Evolutionary conservation across 331 rosid species (phyloP), one percentile per base, ranked within the genome.

Genomic region (Phaseolus coccineus): DNA sequence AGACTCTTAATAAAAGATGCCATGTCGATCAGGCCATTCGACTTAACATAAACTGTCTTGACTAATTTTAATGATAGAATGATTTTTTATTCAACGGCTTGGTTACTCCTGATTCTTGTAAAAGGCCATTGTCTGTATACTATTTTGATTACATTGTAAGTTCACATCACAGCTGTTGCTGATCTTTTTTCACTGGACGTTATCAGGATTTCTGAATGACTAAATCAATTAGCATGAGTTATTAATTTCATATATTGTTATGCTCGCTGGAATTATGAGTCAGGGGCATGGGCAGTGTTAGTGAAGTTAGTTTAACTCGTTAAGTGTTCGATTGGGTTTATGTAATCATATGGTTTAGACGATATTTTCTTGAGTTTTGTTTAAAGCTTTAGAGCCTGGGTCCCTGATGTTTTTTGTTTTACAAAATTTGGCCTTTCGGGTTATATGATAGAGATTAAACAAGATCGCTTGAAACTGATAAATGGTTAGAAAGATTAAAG

Each of bases 51-150:
- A 22, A 71, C 19, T 68, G 25, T 30, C 6, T 40, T 55, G 55
- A 56, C 24, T 11, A 31, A 44, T 28, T 57, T 70, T 13, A 48
- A 69, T 55, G 48, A 55, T 56, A 40, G 37, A 69, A 57, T 68
- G 8, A 3, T 39, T 16, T 11, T 4, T 15, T 13, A 35, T 51
- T 50, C 81, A 37, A 50, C 63, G 7, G 51, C 16, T 4, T 55
- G n/a, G 48, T 56, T 55, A 14, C 59, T 3, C 22, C 30, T 27
- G 39, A 63, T 31, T 15, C 69, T 19, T 16, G 47, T 33, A 33
- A 63, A 63, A 16, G 11, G 3, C 35, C 12, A 8, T 14, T 33
- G 14, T 35, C 48, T 35, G 11, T 44, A 44, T 62, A 9, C 5
- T 31, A 30, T 61, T 61, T 2, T 16, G 12, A 50, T 40, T 50